Evolutionary conservation across 306 rosid species (phyloP).

Genomic region (Erythrophleum fordii): DNA sequence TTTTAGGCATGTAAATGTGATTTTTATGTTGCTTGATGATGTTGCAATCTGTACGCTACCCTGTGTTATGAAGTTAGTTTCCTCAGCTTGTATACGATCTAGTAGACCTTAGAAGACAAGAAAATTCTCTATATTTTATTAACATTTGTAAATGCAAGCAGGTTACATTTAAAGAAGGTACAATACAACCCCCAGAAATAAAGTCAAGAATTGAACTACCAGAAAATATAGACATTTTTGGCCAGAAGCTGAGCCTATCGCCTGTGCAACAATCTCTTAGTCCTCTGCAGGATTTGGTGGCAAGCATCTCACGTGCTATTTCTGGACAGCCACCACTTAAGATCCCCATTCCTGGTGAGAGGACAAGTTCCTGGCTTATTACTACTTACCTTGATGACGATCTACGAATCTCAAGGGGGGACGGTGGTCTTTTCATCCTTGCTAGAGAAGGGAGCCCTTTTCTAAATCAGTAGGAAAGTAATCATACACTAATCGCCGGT

Average conservation of each 20-base stretch:
- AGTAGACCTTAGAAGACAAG: constrained; percentile 15
- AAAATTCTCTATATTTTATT: constrained; percentile 18
- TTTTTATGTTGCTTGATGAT: constrained; percentile 7
- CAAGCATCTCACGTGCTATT: constrained; percentile 61
- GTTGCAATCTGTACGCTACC: constrained; percentile 17
- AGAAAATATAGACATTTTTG: constrained; percentile 69
- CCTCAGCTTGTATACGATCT: neutral
- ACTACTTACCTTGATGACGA: constrained; percentile 83
- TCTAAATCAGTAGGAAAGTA: constrained; percentile 57
- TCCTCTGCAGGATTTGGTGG: constrained; percentile 70
- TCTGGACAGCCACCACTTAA: constrained; percentile 88
- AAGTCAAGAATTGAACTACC: constrained; percentile 79
- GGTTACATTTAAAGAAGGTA: constrained; percentile 93
- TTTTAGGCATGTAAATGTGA: constrained; percentile 14
- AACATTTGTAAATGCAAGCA: constrained; percentile 44
- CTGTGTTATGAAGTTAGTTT: constrained; percentile 31
- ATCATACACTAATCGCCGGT: neutral
- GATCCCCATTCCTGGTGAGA: constrained; percentile 87
- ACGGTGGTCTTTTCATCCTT: constrained; percentile 92
- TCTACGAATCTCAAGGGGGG: constrained; percentile 91
- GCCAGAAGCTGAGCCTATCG: constrained; percentile 70
- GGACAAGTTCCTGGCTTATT: constrained; percentile 88
- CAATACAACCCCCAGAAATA: constrained; percentile 81
- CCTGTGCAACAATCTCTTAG: constrained; percentile 72
- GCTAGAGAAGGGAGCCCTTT: constrained; percentile 86